Percentiles rank a stretch among this genome's conserved stretches.
Conservation (phyloP, 768 basidiomycete species). For the Jaapia argillacea region DNA sequence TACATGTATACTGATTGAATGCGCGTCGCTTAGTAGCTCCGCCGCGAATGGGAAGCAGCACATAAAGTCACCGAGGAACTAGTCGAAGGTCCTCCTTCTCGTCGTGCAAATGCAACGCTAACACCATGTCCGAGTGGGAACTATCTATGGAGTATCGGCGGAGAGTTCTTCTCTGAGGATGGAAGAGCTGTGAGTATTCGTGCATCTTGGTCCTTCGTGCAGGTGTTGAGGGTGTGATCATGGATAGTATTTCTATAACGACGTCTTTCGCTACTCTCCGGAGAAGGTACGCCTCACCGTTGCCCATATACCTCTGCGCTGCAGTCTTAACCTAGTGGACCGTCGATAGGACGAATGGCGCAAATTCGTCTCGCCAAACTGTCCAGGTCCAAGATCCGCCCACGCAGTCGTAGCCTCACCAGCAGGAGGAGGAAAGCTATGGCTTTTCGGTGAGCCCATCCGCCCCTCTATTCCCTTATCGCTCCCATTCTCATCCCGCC, state of each 20-base stretch:
- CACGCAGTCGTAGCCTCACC: conserved; percentile 73
- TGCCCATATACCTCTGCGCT: background rate
- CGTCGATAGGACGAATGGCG: conserved; percentile 75
- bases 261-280: conserved; percentile 78
- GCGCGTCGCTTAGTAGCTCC: conserved; percentile 43
- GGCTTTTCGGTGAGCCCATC: conserved; percentile 53
- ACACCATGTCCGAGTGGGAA: conserved; percentile 74
- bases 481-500: background rate
- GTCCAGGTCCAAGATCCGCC: conserved; percentile 82
- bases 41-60: conserved; percentile 74
- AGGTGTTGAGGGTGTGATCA: background rate
- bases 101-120: conserved; percentile 77
- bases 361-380: conserved; percentile 72
- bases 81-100: conserved; percentile 71
- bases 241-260: conserved; percentile 73
- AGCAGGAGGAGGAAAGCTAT: conserved; percentile 77
- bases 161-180: conserved; percentile 85
- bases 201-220: background rate
- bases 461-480: background rate
- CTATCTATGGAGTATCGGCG: conserved; percentile 77
- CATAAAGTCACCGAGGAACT: conserved; percentile 82
- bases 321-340: background rate
- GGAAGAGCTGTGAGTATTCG: conserved; percentile 58
- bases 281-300: conserved; percentile 43
- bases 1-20: conserved; percentile 1